These are phyloP conservation scores for Penicillium herquei DNA, from an alignment of 495 filamentous ascomycete genomes.

Conservation along the genomic window DNA sequence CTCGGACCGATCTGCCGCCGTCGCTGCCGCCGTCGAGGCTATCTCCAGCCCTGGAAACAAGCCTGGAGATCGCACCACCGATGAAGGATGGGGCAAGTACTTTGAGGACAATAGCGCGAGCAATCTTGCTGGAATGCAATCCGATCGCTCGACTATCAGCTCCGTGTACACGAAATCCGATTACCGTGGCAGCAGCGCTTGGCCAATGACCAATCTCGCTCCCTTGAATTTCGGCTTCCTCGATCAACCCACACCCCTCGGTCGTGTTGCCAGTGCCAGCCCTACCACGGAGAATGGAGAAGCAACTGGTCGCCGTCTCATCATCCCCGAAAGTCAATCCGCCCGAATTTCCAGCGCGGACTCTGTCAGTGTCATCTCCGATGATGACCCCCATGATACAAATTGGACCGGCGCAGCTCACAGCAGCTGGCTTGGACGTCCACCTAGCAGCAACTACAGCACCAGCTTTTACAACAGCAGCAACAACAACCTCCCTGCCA, in stretches of 20 bases:
- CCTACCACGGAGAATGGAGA: conserved; percentile 59
- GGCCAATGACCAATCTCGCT: conserved; percentile 36
- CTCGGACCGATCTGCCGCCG: conserved; percentile 21
- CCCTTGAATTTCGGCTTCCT: conserved; percentile 39
- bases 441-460: conserved; percentile 62
- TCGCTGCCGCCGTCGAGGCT: conserved; percentile 11
- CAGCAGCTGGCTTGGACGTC: conserved; percentile 47
- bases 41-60: conserved; percentile 12
- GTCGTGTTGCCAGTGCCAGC: conserved; percentile 61
- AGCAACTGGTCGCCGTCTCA: conserved; percentile 37
- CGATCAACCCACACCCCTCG: conserved; percentile 41
- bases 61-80: conserved; percentile 47
- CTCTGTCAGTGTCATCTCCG: conserved; percentile 55
- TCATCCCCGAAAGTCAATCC: conserved; percentile 55
- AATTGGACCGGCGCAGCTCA: conserved; percentile 46
- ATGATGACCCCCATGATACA: conserved; percentile 51
- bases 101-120: conserved; percentile 54
- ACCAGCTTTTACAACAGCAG: conserved; percentile 46
- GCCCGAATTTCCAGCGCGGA: conserved; percentile 62
- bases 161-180: conserved; percentile 34
- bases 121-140: conserved; percentile 32
- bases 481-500: conserved; percentile 29
- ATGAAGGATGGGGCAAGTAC: conserved; percentile 61
- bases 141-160: conserved; percentile 27
- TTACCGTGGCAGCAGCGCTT: conserved; percentile 39